Evolutionary conservation across 441 rosid genomes (phyloP).

Genomic region (Jatropha multifida): DNA sequence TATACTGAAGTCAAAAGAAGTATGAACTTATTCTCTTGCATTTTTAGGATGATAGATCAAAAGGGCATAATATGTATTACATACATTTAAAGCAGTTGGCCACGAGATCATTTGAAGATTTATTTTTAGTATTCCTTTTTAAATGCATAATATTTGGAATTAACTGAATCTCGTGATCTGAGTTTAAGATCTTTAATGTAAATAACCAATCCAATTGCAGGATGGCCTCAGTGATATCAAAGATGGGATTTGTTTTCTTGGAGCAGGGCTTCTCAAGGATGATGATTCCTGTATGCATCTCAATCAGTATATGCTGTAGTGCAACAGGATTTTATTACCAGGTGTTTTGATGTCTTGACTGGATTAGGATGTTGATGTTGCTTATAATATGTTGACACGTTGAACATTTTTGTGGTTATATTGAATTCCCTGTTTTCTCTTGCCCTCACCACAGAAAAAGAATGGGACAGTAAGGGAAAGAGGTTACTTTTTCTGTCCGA

Average conservation of each 20-base stretch:
- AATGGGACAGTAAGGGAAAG: too few species aligned
- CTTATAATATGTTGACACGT: not conserved
- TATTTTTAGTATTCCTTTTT: not conserved
- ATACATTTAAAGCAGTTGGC: not conserved
- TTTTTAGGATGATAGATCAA: not conserved
- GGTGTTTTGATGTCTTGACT: conserved; percentile 41
- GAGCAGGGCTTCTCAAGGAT: conserved; percentile 81
- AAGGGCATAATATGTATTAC: too few species aligned
- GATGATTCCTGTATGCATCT: conserved; percentile 76
- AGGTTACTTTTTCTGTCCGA: not conserved
- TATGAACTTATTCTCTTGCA: not conserved
- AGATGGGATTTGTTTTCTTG: conserved; percentile 91
- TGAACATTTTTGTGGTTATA: conserved; percentile 7
- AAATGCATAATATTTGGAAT: not conserved
- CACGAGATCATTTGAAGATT: not conserved
- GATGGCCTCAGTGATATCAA: conserved; percentile 96
- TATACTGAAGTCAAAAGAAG: not conserved
- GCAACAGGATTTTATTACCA: conserved; percentile 93
- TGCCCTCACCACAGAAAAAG: not conserved
- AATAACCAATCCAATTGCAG: conserved; percentile 40
- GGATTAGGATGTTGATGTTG: not conserved
- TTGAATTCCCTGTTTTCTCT: not conserved
- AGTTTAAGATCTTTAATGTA: not conserved
- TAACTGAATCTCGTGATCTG: not conserved
- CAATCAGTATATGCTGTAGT: conserved; percentile 82